Evolutionary conservation across 495 filamentous ascomycete genomes (phyloP).

Genomic region (Penicillium cosmopolitanum): DNA sequence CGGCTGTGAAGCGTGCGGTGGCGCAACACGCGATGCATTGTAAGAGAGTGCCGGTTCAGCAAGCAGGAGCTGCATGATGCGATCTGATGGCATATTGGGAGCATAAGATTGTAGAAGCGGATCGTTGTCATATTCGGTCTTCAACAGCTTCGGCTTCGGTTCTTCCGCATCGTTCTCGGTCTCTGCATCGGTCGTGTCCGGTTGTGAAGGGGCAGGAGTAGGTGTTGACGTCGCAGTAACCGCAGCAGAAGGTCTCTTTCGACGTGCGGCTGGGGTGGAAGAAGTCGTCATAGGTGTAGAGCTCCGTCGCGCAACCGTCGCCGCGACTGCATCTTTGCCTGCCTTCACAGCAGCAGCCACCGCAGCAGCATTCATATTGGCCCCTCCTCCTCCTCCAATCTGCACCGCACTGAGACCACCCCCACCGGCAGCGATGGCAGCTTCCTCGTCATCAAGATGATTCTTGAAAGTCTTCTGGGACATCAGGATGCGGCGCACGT

Average conservation of each 20-base stretch:
- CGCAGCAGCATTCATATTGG: conserved; percentile 41
- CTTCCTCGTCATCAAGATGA: conserved; percentile 87
- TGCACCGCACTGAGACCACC: conserved; percentile 11
- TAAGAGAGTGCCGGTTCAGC: conserved; percentile 78
- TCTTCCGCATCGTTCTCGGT: conserved; percentile 28
- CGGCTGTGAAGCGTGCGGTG: conserved; percentile 57
- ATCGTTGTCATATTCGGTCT: conserved; percentile 57
- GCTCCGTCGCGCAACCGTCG: conserved; percentile 32
- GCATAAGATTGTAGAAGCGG: conserved; percentile 65
- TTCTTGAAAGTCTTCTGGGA: conserved; percentile 92
- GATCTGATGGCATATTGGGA: conserved; percentile 65
- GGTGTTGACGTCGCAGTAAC: conserved; percentile 20
- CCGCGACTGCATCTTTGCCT: conserved; percentile 16
- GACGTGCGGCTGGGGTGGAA: conserved; percentile 9
- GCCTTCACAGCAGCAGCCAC: conserved; percentile 39
- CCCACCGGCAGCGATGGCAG: conserved; percentile 47
- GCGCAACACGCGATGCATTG: conserved; percentile 68
- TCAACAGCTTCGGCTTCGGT: conserved; percentile 37
- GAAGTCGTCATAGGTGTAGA: conserved; percentile 36
- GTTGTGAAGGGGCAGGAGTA: conserved; percentile 8
- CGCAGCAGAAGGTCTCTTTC: conserved; percentile 25
- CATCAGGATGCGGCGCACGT: conserved; percentile 86
- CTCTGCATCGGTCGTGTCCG: conserved; percentile 21
- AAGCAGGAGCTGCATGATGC: conserved; percentile 68
- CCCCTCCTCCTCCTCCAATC: conserved; percentile 5